Percentiles rank a stretch among this genome's conserved stretches.
Conservation (phyloP, 2,329 filamentous ascomycete species). For the Dactylonectria macrodidyma region DNA sequence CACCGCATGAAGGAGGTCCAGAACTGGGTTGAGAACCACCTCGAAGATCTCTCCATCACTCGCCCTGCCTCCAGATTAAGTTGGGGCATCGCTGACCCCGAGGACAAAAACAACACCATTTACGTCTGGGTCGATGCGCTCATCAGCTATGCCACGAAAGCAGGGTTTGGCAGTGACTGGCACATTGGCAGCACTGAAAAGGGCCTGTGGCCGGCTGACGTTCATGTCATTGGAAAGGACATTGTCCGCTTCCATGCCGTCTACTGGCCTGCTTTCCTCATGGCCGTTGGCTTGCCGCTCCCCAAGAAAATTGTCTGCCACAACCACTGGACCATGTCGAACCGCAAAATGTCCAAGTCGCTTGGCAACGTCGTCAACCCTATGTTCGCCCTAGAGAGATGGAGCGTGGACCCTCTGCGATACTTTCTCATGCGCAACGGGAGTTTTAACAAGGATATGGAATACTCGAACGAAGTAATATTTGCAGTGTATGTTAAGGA, state of each 20-base stretch:
- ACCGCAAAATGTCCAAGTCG: constrained; percentile 96
- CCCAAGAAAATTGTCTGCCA: constrained; percentile 89
- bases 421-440: constrained; percentile 91
- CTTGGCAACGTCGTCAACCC: constrained; percentile 96
- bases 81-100: constrained; percentile 93
- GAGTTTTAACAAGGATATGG: constrained; percentile 81
- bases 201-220: constrained; percentile 89
- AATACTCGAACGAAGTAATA: constrained; percentile 87
- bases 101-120: constrained; percentile 88
- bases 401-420: constrained; percentile 88
- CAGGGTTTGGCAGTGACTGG: constrained; percentile 79
- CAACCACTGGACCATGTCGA: constrained; percentile 94
- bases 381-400: constrained; percentile 90
- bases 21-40: constrained; percentile 80
- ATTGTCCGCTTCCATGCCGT: constrained; percentile 97
- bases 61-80: constrained; percentile 81
- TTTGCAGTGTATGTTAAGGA: constrained; percentile 84
- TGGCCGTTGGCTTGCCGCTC: constrained; percentile 85
- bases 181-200: constrained; percentile 73
- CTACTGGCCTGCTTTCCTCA: constrained; percentile 97
- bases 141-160: constrained; percentile 91
- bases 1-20: constrained; percentile 85
- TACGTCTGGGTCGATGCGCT: constrained; percentile 99
- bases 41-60: constrained; percentile 92
- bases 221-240: constrained; percentile 96